These are phyloP conservation scores for Dactylellina cionopaga DNA, from an alignment of 2,329 filamentous ascomycete genomes.

Conservation along the genomic window DNA sequence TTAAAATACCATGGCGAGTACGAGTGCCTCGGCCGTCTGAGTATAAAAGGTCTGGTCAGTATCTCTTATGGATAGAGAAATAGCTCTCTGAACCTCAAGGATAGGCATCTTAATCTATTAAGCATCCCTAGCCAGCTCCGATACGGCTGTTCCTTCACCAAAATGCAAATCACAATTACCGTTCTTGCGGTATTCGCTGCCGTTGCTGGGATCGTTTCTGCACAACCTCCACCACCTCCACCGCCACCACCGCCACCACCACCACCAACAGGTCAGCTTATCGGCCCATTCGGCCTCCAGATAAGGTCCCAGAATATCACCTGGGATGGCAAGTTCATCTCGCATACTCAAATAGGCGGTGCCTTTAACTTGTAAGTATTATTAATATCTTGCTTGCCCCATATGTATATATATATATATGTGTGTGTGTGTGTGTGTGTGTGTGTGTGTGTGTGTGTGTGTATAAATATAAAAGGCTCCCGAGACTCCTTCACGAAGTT, in stretches of 20 bases:
- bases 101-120: not conserved
- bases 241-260: conserved; percentile 17
- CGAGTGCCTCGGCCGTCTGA: no score
- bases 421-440: not conserved
- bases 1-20: no score
- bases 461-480: no score
- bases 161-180: conserved; percentile 38
- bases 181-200: conserved; percentile 12
- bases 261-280: conserved; percentile 9
- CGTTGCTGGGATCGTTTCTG: conserved; percentile 22
- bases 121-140: no score
- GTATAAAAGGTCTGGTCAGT: not conserved
- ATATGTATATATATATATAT: not conserved
- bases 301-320: conserved; percentile 5
- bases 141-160: not conserved
- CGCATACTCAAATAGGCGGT: conserved; percentile 23
- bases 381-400: not conserved
- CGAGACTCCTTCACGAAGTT: no score
- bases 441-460: not conserved
- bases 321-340: conserved; percentile 27
- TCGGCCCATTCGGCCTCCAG: conserved; percentile 31
- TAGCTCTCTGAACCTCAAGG: not conserved
- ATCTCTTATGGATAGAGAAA: not conserved
- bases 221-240: not conserved
- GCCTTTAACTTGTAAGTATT: conserved; percentile 19